Evolutionary conservation across 306 rosid species (phyloP).

Genomic region (Corylus americana): DNA sequence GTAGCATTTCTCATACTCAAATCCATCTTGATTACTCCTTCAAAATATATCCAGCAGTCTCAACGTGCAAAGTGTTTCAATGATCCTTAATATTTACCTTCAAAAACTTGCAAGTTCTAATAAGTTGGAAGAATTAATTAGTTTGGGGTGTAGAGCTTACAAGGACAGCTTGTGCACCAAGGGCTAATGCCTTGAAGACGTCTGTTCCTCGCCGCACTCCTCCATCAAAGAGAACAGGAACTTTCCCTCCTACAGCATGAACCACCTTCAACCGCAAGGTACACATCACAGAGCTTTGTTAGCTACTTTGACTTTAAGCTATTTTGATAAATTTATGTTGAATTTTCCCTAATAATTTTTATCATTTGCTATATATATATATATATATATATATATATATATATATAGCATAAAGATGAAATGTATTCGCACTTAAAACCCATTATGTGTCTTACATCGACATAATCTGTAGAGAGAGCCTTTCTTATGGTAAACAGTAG

Average conservation of each 20-base stretch:
- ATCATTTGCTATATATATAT: background rate
- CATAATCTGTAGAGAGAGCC: background rate
- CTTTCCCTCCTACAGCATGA: conserved; percentile 51
- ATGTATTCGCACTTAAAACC: background rate
- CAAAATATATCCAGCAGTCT: background rate
- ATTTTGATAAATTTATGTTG: too few relatives aligned
- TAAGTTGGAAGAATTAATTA: background rate
- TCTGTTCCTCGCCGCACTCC: conserved; percentile 69
- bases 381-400: too few relatives aligned
- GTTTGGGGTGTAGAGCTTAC: conserved; percentile 32
- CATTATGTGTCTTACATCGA: background rate
- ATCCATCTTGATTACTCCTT: background rate
- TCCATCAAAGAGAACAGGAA: conserved; percentile 61
- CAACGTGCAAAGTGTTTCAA: background rate
- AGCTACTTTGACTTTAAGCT: too few relatives aligned
- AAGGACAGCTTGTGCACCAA: conserved; percentile 69
- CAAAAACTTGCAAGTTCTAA: background rate
- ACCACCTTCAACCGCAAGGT: conserved; percentile 41
- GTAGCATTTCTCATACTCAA: background rate
- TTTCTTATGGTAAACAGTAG: background rate
- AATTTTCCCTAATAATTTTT: background rate
- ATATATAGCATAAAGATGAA: background rate
- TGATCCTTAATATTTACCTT: background rate
- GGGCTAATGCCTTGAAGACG: conserved; percentile 69
- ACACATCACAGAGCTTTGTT: too few relatives aligned